Conservation (phyloP, 1,139 yeast genomes). For the Taphrina communis region DNA sequence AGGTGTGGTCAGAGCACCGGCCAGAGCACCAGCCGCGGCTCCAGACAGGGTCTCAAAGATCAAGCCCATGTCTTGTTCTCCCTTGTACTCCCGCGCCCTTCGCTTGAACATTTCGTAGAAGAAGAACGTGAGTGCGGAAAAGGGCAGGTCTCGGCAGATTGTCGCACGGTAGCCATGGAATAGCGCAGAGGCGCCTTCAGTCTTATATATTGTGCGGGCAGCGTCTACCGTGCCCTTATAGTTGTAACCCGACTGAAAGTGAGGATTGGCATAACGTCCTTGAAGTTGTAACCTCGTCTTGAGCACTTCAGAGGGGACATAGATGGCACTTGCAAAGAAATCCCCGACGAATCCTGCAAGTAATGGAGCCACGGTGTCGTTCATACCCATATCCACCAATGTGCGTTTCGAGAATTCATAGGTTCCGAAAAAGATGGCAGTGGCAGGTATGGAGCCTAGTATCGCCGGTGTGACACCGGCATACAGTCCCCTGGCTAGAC, state of each 20-base stretch:
- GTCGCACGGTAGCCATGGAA: conserved; percentile 95
- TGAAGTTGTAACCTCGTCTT: conserved; percentile 92
- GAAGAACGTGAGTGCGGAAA: conserved; percentile 93
- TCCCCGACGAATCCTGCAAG: conserved; percentile 91
- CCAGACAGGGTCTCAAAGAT: conserved; percentile 80
- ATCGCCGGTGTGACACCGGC: conserved; percentile 93
- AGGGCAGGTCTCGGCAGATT: conserved; percentile 85
- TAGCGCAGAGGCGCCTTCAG: conserved; percentile 77
- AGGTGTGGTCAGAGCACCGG: conserved; percentile 78
- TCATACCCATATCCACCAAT: conserved; percentile 68
- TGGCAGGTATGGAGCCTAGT: conserved; percentile 63
- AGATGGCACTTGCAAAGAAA: conserved; percentile 83
- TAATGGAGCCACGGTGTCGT: conserved; percentile 80
- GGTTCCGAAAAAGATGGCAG: conserved; percentile 83
- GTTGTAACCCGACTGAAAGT: conserved; percentile 83
- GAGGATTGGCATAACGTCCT: conserved; percentile 81
- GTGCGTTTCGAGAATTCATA: conserved; percentile 80
- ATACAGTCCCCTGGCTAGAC: conserved; percentile 80
- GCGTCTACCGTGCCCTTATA: conserved; percentile 75
- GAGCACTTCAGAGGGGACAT: conserved; percentile 96
- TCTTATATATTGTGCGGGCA: conserved; percentile 55
- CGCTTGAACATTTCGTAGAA: conserved; percentile 68
- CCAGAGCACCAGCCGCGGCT: conserved; percentile 95
- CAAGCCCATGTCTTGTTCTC: conserved; percentile 56
- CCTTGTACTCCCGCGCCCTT: conserved; percentile 51